Base-by-base conservation (phyloP, 2,329 filamentous ascomycete genomes). In the Aspergillus fumigatus region DNA sequence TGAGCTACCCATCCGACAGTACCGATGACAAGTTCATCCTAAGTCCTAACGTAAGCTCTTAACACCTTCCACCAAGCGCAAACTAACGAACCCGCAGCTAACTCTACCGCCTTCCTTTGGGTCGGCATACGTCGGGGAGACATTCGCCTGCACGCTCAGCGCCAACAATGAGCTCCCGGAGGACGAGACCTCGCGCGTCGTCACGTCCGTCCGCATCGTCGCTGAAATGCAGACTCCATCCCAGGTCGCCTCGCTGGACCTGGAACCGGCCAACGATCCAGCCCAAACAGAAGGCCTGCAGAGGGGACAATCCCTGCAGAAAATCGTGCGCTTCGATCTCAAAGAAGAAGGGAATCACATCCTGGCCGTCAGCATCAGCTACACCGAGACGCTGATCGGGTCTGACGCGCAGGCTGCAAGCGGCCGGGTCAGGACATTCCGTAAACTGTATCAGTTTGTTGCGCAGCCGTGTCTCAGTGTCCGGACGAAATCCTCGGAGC, bases 151-250 rank as follows among this genome's bases (percentile, higher is more conserved):
- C 75, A 96, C 93, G 1, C 82, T 97, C 23, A 96, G 92, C 76
- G 92, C 90, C n/a, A 97, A 96, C 78, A 93, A 97, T 71, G 93
- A 97, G 69, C 74, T 86, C 1, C 65, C 72, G 21, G 62, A 73
- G 7, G 68, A 72, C 26, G 70, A 75, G 8, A 67, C 70, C 5
- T 69, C 72, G 3, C 75, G 76, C 58, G 77, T 76, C 48, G 86
- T 96, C 43, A 88, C 85, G 60, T 89, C 89, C 55, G 88, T 97
- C 52, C 84, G 86, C 54, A 90, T 97, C 66, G 84, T 89, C 55
- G 94, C 92, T 0, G 92, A 97, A 75, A 95, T 99, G 88, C 95
- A 97, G 77, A 96, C 92, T 0, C 93, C 94, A 0, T 86, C 88
- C 3, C 85, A 88, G 54, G 85, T 86, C 32, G 80, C 92, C 2